Percentiles rank a stretch among this genome's conserved stretches.
phyloP scores from a whole-genome alignment of 2,329 filamentous ascomycete genomes.

The Fusarium solani-melongenae region DNA sequence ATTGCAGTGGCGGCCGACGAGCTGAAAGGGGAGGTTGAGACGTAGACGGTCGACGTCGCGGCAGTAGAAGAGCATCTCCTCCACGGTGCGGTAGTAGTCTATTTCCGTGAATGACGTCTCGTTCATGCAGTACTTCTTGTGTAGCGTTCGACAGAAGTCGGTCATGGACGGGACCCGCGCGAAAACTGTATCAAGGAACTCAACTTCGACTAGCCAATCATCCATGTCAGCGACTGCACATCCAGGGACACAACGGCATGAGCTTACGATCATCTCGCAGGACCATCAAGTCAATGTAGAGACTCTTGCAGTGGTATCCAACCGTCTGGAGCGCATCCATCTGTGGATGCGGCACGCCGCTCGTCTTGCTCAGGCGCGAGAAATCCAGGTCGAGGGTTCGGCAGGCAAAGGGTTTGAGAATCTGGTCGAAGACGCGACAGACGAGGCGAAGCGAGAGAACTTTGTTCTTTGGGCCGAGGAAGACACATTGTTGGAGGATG shows the following conservation, averaged over 20 bases:
- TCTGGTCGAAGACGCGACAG: constrained; percentile 60
- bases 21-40: constrained; percentile 63
- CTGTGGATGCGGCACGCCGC: constrained; percentile 47
- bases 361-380: constrained; percentile 56
- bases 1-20: constrained; percentile 58
- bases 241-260: background rate
- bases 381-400: constrained; percentile 63
- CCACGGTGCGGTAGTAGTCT: constrained; percentile 57
- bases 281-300: constrained; percentile 65
- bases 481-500: constrained; percentile 57
- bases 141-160: constrained; percentile 56
- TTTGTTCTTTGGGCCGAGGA: constrained; percentile 56
- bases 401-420: constrained; percentile 58
- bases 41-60: constrained; percentile 59
- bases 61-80: constrained; percentile 57
- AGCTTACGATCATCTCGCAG: constrained; percentile 61
- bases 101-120: constrained; percentile 60
- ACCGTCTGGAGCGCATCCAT: constrained; percentile 57
- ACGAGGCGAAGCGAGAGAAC: constrained; percentile 60
- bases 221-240: constrained; percentile 19
- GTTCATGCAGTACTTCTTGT: constrained; percentile 60
- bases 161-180: constrained; percentile 58
- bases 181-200: constrained; percentile 60
- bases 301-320: constrained; percentile 59
- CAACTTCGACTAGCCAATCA: constrained; percentile 57